A percentile compares a stretch with the other conserved stretches of the same genome.
Evolutionary conservation across 495 filamentous ascomycete species (phyloP).

Genomic region (Xylaria acuta): DNA sequence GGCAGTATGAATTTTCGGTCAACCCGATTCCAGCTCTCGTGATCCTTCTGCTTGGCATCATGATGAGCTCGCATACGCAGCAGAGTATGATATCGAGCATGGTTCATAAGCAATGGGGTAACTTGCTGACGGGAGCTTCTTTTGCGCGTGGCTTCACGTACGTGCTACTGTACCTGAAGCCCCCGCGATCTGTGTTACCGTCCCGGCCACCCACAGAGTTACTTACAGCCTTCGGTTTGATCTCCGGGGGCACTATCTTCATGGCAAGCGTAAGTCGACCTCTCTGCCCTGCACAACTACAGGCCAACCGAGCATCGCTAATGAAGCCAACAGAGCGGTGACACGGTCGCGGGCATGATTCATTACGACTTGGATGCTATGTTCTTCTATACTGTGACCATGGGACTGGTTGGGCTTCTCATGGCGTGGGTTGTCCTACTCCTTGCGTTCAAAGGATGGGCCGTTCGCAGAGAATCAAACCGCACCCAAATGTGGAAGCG

Average conservation of each 20-base stretch:
- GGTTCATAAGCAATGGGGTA: slow-evolving; percentile 95
- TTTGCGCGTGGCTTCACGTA: slow-evolving; percentile 82
- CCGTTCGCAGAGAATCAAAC: slow-evolving; percentile 64
- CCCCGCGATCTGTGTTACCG: slow-evolving; percentile 83
- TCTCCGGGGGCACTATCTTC: slow-evolving; percentile 87
- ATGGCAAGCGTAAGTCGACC: slow-evolving; percentile 79
- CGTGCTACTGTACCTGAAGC: slow-evolving; percentile 76
- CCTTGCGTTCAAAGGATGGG: slow-evolving; percentile 92
- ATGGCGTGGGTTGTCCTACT: slow-evolving; percentile 84
- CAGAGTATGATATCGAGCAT: slow-evolving; percentile 82
- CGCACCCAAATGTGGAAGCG: slow-evolving; percentile 30
- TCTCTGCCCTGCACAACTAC: neutral
- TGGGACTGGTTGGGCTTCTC: slow-evolving; percentile 81
- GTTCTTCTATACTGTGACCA: slow-evolving; percentile 90
- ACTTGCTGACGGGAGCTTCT: slow-evolving; percentile 80
- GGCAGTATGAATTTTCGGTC: slow-evolving; percentile 74
- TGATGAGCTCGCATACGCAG: slow-evolving; percentile 96
- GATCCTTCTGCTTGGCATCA: slow-evolving; percentile 83
- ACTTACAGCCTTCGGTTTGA: slow-evolving; percentile 82
- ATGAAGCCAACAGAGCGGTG: slow-evolving; percentile 60
- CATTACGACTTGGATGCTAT: slow-evolving; percentile 76
- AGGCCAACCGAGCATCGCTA: slow-evolving; percentile 8
- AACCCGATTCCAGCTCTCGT: slow-evolving; percentile 91
- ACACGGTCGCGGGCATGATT: slow-evolving; percentile 80
- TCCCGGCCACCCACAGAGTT: slow-evolving; percentile 92